These are phyloP conservation scores for Chytriomyces confervae DNA, from an alignment of 192 early-diverging fungal genomes.

Conservation along the genomic window DNA sequence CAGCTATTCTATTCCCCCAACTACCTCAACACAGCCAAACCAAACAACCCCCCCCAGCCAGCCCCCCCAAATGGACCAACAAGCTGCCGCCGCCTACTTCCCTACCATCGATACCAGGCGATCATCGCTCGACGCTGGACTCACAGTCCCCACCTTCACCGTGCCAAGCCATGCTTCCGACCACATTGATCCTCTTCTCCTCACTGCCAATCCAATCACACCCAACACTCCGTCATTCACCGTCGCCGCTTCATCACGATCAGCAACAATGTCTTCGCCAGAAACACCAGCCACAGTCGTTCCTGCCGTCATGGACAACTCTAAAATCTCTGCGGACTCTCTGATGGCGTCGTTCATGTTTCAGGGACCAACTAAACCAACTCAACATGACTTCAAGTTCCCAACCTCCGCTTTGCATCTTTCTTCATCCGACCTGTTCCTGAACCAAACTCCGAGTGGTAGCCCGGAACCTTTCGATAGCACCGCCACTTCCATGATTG, in stretches of 20 bases:
- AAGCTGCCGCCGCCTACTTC: not conserved
- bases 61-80: too few species aligned
- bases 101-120: not conserved
- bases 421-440: too few species aligned
- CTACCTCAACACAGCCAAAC: too few species aligned
- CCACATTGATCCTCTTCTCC: not conserved
- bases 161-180: not conserved
- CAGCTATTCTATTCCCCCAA: too few species aligned
- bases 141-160: not conserved
- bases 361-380: not conserved
- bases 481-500: not conserved
- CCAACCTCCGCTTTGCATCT: too few species aligned
- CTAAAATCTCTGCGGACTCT: not conserved
- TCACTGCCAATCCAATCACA: not conserved
- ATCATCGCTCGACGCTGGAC: not conserved
- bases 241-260: not conserved
- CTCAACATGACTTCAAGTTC: not conserved
- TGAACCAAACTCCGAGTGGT: too few species aligned
- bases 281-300: not conserved
- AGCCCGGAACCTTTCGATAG: too few species aligned
- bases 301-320: not conserved
- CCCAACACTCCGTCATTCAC: not conserved
- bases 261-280: not conserved
- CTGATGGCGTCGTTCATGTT: not conserved
- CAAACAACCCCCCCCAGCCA: too few species aligned